These are phyloP conservation scores for Rhodotorula sp. DNA, from an alignment of 1,284 basidiomycete genomes.

Conservation along the genomic window DNA sequence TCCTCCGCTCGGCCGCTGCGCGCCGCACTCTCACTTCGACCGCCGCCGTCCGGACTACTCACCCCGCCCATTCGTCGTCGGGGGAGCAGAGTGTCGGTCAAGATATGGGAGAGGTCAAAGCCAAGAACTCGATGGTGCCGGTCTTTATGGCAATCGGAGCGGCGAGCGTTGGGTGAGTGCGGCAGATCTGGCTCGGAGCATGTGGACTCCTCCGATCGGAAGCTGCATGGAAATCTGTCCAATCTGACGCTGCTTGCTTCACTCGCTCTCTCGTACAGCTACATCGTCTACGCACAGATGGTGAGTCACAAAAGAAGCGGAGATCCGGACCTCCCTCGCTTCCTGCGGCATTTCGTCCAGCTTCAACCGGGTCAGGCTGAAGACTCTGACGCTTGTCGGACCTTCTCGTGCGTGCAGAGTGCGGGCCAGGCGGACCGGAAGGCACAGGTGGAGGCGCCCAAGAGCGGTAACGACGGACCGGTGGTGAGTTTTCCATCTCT, in stretches of 20 bases:
- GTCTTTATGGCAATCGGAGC: not conserved
- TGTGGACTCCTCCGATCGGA: too few relatives aligned
- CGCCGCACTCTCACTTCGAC: conserved; percentile 1
- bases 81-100: not conserved
- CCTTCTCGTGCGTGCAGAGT: not conserved
- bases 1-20: not conserved
- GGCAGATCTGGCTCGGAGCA: too few relatives aligned
- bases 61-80: not conserved
- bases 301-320: not conserved
- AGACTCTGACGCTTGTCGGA: not conserved
- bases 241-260: too few relatives aligned
- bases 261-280: not conserved
- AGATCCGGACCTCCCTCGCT: too few relatives aligned
- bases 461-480: not conserved
- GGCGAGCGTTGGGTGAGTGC: not conserved
- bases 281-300: conserved; percentile 4
- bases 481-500: not conserved
- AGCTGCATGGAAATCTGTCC: too few relatives aligned
- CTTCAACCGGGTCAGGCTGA: not conserved
- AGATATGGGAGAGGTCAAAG: conserved; percentile 1
- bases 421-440: not conserved
- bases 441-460: not conserved
- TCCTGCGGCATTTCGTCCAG: not conserved
- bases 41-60: not conserved
- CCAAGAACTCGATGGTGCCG: conserved; percentile 8